Base-by-base conservation (phyloP, 208 protist genomes). In the Acanthamoeba sp. region DNA sequence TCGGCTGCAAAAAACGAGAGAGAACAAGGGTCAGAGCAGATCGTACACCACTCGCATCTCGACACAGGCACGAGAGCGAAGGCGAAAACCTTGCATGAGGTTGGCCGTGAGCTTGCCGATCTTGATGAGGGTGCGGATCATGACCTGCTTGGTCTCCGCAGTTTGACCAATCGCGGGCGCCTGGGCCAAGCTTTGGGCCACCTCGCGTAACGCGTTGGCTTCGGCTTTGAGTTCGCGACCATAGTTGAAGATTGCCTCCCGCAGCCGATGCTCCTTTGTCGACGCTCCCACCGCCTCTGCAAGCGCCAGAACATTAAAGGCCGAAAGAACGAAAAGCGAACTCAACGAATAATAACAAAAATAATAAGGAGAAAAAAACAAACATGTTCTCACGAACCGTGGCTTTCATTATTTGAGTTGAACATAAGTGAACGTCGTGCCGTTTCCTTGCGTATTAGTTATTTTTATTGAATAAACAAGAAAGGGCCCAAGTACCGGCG, bases 61-160 rank as follows among this genome's bases (percentile, higher is more conserved):
- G n/a, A n/a, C n/a, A n/a, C n/a, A n/a, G n/a, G n/a, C n/a, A n/a
- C n/a, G n/a, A 40, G n/a, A 42, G n/a, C 10, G 10, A 32, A 34
- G 32, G 22, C 4, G 29, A 12, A 20, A 24, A 80, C 71, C 71
- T 40, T 80, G 71, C 71, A 80, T 80, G 71, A 80, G 71, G 71
- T 80, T 80, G 27, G 71, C 71, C 20, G 71, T 80, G 38, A 80
- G 71, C 50, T 80, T 80, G 29, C 71, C 71, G 22, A 80, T 80
- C 71, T 80, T 80, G 29, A 80, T 50, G 71, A 80, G 71, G 12
- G 71, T 20, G 71, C 40, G 32, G 40, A 80, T 80, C 71, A 80
- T 50, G 71, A 22, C 40, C 4, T 80, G 29, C 71, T 80, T 80
- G 38, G 71, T 48, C 22, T 80, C 71, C 4, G 71, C 38, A 2